Base-by-base conservation (phyloP, 805 yeast species). In the Yamadazyma philogaea region DNA sequence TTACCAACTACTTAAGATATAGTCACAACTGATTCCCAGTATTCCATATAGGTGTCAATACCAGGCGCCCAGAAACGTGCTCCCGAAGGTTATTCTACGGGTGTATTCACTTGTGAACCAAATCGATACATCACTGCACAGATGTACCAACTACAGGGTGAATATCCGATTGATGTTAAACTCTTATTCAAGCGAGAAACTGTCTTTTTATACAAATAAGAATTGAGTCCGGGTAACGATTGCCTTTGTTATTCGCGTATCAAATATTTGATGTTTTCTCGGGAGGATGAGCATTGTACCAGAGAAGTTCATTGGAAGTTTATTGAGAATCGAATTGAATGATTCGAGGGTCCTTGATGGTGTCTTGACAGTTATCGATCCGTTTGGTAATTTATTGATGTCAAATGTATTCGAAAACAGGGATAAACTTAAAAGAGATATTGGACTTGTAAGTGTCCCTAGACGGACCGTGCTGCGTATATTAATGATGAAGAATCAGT, bases 401-500 rank as follows among this genome's bases (percentile, higher is more conserved):
- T 55, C 64, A n/a, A 59, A 66, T 40, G 65, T 60, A 6, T 52
- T 41, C 36, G 75, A 70, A 44, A 59, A 57, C 11, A 57, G 68
- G 1, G 48, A 59, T 35, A 39, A 48, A 2, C 36, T 47, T 3
- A 39, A 45, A 20, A 61, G 83, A 47, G 67, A 66, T 34, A 51
- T 77, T 31, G 83, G 82, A 0, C 54, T 78, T 7, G 79, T 78
- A n/a, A 76, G 82, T 49, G 68, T 78, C 2, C 81, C 80, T 0
- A 59, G 64, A 39, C 48, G 50, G 1, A 60, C 77, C 3, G 69
- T 77, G 2, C 38, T 44, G 2, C 54, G 56, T 16, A 54, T 65
- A 1, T 55, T 36, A 31, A 51, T 66, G 30, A 61, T 56, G 31
- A 50, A 49, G 17, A 46, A 37, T 21, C 22, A 35, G 19, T 42